Conservation (phyloP, 495 filamentous ascomycete species). For the Penicillium pancosmium region DNA sequence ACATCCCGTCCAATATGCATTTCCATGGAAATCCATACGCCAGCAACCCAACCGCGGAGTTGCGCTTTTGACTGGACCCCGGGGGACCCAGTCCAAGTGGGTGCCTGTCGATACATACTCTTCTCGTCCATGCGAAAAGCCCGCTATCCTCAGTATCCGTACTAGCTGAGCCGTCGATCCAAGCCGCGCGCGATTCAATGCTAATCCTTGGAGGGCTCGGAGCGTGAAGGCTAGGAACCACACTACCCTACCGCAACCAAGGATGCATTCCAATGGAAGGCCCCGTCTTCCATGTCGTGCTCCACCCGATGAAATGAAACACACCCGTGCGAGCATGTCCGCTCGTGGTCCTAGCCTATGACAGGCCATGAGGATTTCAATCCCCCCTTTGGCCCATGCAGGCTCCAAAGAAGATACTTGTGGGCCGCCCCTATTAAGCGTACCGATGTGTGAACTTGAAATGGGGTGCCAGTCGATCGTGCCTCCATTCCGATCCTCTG, state of each 20-base stretch:
- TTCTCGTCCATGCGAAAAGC: conserved; percentile 13
- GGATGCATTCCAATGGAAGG: conserved; percentile 16
- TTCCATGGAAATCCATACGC: conserved; percentile 18
- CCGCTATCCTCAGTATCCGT: conserved; percentile 4
- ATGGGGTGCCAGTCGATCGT: conserved; percentile 10
- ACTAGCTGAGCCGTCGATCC: conserved; percentile 8
- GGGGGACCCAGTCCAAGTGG: conserved; percentile 8
- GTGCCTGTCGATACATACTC: conserved; percentile 36
- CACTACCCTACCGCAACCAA: conserved; percentile 3
- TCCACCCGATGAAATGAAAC: conserved; percentile 29
- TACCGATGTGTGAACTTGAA: conserved; percentile 10
- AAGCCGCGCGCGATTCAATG: conserved; percentile 9
- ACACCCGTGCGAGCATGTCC: conserved; percentile 17
- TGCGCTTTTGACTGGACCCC: conserved; percentile 8
- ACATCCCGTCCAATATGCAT: conserved; percentile 2
- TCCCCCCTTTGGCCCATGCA: conserved; percentile 9
- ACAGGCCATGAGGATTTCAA: conserved; percentile 8
- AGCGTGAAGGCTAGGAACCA: not conserved
- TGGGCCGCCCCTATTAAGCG: conserved; percentile 25
- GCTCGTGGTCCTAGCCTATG: conserved; percentile 9
- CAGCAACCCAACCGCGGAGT: conserved; percentile 19
- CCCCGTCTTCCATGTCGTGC: conserved; percentile 8
- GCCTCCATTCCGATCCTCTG: not conserved
- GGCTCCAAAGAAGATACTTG: conserved; percentile 11
- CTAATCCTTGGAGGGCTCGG: not conserved